Evolutionary conservation across 495 filamentous ascomycete species (phyloP), one percentile per base, ranked within the genome.

Genomic region (Annulohypoxylon bovei): DNA sequence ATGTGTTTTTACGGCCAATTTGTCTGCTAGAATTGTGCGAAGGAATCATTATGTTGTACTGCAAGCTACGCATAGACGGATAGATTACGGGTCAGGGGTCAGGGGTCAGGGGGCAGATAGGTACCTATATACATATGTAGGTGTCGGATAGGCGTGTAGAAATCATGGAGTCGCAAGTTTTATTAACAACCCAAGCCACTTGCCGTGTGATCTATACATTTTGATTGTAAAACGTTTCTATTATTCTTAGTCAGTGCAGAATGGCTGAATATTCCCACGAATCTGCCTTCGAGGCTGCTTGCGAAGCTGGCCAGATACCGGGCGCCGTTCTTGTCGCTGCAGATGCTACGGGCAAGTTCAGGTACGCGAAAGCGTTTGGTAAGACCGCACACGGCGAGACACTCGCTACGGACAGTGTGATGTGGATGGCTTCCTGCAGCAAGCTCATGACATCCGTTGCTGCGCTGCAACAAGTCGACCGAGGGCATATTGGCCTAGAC

Each of bases 361-460:
- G 66, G 57, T 78, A 75, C 44, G 22, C 65, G 55, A 63, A 68
- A 44, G 67, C 76, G 9, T 32, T 75, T 1, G 70, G 75, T 16
- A 57, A 46, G 39, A 74, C 49, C 14, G 63, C 52, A 25, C 60
- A 62, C 16, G 57, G 65, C 22, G 59, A 70, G 47, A 46, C 60
- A 16, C 46, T 65, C 55, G 25, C 47, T 5, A 5, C 58, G 5
- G 65, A 79, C 49, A 74, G 66, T 18, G 54, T 79, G 9, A 68
- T 80, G 57, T 54, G 67, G 44, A 58, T 80, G 2, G 76, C 75
- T 16, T 80, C 79, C 23, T 69, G 74, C 54, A 79, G 76, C 30
- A 82, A 81, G 28, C 72, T 82, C 37, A 63, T 79, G 42, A 80
- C 80, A 22, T 37, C 77, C 8, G 49, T 78, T 55, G 65, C 70